A percentile compares a stretch with the other conserved stretches of the same genome.
phyloP scores from a whole-genome alignment of 176 grass and related monocot species.

The Oryza longistaminata region DNA sequence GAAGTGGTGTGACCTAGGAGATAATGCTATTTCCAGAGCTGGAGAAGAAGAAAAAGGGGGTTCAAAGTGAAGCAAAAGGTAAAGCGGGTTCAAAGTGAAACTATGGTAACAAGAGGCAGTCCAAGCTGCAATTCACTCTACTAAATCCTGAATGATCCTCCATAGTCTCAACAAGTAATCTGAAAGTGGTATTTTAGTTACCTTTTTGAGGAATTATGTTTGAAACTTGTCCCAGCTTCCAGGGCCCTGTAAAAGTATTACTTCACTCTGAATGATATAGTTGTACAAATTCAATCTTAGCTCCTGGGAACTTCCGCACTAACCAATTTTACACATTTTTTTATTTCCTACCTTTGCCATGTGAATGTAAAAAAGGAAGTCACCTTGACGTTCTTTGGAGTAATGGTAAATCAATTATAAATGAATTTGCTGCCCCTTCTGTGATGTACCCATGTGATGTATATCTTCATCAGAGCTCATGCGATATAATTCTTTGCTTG shows the following conservation, averaged over 20 bases:
- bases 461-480: not conserved
- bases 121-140: not conserved
- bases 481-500: slow-evolving; percentile 16
- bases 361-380: slow-evolving; percentile 26
- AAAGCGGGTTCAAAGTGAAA: not conserved
- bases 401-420: slow-evolving; percentile 21
- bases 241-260: slow-evolving; percentile 34
- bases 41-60: not conserved
- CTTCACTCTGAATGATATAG: slow-evolving; percentile 19
- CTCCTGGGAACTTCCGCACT: slow-evolving; percentile 29
- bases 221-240: not conserved
- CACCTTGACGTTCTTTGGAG: not conserved
- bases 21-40: not conserved
- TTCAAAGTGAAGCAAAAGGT: not conserved
- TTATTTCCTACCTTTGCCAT: slow-evolving; percentile 17
- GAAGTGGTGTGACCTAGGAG: not conserved
- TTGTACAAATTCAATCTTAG: slow-evolving; percentile 36
- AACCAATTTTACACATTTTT: slow-evolving; percentile 42
- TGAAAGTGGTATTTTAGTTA: slow-evolving; percentile 19
- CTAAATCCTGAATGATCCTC: not conserved
- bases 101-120: not conserved
- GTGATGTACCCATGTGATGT: not conserved
- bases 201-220: slow-evolving; percentile 18
- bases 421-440: slow-evolving; percentile 15
- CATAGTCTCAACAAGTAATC: slow-evolving; percentile 12